Evolutionary conservation across 192 early-diverging fungal genomes (phyloP).

Genomic region (Coemansia sp.): DNA sequence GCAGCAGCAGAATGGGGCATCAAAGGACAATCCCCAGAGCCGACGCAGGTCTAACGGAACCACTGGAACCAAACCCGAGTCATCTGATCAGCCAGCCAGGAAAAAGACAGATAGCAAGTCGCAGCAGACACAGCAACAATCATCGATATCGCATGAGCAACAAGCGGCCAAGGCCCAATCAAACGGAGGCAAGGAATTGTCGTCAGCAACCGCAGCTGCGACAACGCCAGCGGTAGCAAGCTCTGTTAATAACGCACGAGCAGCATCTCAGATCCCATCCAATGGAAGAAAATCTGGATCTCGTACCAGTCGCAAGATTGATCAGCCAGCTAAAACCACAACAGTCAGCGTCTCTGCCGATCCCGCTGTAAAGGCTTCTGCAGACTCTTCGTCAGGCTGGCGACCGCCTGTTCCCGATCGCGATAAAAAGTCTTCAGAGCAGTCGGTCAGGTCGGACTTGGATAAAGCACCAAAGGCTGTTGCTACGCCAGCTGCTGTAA

Average conservation of each 20-base stretch:
- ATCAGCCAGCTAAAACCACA: constrained; percentile 13
- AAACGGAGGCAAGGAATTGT: neutral
- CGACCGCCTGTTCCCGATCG: constrained; percentile 46
- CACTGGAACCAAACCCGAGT: constrained; percentile 19
- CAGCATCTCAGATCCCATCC: constrained; percentile 31
- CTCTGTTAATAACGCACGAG: neutral
- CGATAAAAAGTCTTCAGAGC: constrained; percentile 19
- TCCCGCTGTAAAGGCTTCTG: neutral
- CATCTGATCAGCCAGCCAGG: constrained; percentile 13
- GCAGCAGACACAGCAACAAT: constrained; percentile 16
- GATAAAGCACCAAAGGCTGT: neutral
- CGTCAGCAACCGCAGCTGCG: neutral
- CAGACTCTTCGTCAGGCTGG: neutral
- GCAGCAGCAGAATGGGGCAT: neutral
- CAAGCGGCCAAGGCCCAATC: neutral
- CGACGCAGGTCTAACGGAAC: constrained; percentile 31
- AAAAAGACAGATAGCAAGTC: constrained; percentile 30
- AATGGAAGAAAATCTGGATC: constrained; percentile 51
- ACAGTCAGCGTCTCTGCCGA: constrained; percentile 15
- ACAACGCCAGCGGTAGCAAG: constrained; percentile 18
- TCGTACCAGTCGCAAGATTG: constrained; percentile 53
- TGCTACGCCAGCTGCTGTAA: neutral
- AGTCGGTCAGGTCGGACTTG: neutral
- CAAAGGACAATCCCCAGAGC: constrained; percentile 20
- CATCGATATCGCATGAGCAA: neutral